Conservation (phyloP, 345 rosid genomes). For the Linum tenue region DNA sequence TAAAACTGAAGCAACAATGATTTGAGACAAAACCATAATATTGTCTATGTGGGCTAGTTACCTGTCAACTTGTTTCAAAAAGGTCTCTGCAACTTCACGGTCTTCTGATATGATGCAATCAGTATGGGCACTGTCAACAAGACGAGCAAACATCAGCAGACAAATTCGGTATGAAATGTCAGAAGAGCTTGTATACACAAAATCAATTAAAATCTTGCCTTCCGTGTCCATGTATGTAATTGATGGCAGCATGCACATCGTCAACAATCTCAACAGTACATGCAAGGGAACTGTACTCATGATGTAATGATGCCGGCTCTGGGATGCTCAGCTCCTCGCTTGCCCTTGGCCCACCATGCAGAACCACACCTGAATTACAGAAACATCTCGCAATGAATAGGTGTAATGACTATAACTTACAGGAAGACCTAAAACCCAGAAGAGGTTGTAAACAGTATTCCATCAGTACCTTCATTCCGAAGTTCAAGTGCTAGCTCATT, state of each 20-base stretch:
- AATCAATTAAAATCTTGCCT: conserved; percentile 33
- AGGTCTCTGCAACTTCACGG: conserved; percentile 54
- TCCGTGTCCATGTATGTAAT: conserved; percentile 85
- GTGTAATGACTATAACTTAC: not conserved
- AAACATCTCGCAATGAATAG: not conserved
- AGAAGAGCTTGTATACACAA: not conserved
- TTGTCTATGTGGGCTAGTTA: conserved; percentile 10
- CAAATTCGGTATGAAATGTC: not conserved
- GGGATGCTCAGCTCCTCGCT: conserved; percentile 47
- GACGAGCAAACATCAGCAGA: conserved; percentile 3
- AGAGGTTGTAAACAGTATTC: too few relatives aligned
- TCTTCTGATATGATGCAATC: conserved; percentile 87
- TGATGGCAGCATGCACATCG: conserved; percentile 66
- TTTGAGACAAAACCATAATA: not conserved
- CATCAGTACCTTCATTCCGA: conserved; percentile 46
- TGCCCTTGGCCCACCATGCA: conserved; percentile 81
- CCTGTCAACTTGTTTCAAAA: conserved; percentile 87
- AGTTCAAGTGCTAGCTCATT: conserved; percentile 47
- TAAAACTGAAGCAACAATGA: not conserved
- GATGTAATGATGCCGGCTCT: conserved; percentile 51
- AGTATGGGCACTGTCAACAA: conserved; percentile 73
- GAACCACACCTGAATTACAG: conserved; percentile 53
- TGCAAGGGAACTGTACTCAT: conserved; percentile 74
- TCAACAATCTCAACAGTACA: conserved; percentile 91
- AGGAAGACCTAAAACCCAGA: not conserved